These are phyloP conservation scores for Thelephora ganbajun DNA, from an alignment of 768 basidiomycete species.

Conservation along the genomic window DNA sequence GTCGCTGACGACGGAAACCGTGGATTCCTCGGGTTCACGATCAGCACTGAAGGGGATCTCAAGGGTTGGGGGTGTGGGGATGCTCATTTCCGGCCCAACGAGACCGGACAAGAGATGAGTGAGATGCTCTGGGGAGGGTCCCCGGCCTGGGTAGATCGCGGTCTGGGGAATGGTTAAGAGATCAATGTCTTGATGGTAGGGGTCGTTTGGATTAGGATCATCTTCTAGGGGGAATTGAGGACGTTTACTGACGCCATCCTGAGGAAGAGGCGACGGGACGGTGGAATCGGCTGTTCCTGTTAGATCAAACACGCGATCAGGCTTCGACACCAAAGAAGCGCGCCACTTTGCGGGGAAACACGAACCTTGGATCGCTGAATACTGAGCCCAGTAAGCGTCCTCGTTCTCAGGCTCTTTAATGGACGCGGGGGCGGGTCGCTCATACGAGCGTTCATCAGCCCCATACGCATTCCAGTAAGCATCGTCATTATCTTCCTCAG, in stretches of 20 bases:
- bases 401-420: slow-evolving; percentile 19
- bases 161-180: slow-evolving; percentile 7
- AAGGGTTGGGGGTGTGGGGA: background rate
- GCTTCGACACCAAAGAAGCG: background rate
- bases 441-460: slow-evolving; percentile 14
- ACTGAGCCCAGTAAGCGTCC: slow-evolving; percentile 71
- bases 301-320: background rate
- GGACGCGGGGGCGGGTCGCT: slow-evolving; percentile 11
- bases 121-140: slow-evolving; percentile 17
- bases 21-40: no score
- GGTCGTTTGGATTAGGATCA: slow-evolving; percentile 9
- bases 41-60: slow-evolving; percentile 1
- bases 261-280: slow-evolving; percentile 34
- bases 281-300: slow-evolving; percentile 65
- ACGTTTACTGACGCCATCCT: slow-evolving; percentile 15
- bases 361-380: slow-evolving; percentile 55
- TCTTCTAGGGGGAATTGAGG: slow-evolving; percentile 7
- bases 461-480: slow-evolving; percentile 62
- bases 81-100: no score
- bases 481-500: slow-evolving; percentile 27
- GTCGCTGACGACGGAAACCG: slow-evolving; percentile 1
- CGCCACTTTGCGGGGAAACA: background rate
- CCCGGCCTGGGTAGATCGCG: slow-evolving; percentile 10
- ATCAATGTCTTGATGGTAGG: slow-evolving; percentile 12
- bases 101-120: slow-evolving; percentile 12